Evolutionary conservation across 495 filamentous ascomycete species (phyloP), one percentile per base, ranked within the genome.

Genomic region (Symbiotaphrina buchneri): DNA sequence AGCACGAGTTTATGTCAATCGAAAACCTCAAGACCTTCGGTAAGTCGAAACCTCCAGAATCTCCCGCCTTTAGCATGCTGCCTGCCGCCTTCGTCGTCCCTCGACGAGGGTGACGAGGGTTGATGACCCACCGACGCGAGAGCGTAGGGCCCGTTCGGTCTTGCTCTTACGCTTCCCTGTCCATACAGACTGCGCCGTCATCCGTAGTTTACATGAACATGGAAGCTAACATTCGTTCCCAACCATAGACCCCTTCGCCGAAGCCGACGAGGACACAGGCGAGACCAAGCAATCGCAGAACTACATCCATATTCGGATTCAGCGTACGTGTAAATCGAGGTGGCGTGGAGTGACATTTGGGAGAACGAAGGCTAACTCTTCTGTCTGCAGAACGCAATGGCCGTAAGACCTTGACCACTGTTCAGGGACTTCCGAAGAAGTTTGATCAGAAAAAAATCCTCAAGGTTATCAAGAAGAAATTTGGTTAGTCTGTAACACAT

Each of bases 1-100:
- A 24, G 57, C 50, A 52, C 59, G 60, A 81, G 77, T 92, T 90
- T 91, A 94, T 92, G 84, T 91, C 83, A 74, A 93, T 93, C 81
- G 78, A 93, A 87, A 94, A 95, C 70, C 80, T 94, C 61, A 92
- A 91, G 72, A 75, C 81, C 71, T 87, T 85, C 75, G 87, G 84
- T 93, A 55, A 58, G 83, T 40, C 41, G 13, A 25, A 25, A 36
- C 45, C 35, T 43, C 38, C 17, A 25, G 38, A 35, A 42, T 34
- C 32, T 35, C 33, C 35, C 25, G 18, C 32, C 28, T 30, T 18
- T n/a, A n/a, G n/a, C n/a, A n/a, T n/a, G n/a, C n/a, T n/a, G n/a
- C n/a, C n/a, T n/a, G n/a, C n/a, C n/a, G n/a, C n/a, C n/a, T n/a
- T n/a, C n/a, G n/a, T n/a, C n/a, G n/a, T n/a, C n/a, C 14, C 28